phyloP scores from a whole-genome alignment of 2,329 filamentous ascomycete genomes.

The Fusarium praegraminearum region DNA sequence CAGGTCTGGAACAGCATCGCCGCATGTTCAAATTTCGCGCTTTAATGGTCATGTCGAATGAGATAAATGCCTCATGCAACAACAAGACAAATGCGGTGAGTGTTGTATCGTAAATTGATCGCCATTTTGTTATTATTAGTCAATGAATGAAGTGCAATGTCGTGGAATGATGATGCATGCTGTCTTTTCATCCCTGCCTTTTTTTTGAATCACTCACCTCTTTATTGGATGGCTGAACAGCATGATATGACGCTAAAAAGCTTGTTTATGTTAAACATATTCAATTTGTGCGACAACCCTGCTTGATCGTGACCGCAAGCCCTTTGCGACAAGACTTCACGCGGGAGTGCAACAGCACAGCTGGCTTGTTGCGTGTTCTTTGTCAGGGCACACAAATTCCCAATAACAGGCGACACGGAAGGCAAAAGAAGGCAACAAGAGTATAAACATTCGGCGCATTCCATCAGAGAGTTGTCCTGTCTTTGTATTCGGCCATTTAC shows the following conservation, averaged over 20 bases:
- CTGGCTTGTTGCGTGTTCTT: not conserved
- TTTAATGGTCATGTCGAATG: not conserved
- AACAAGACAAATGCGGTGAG: not conserved
- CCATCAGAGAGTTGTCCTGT: accelerated
- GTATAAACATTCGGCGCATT: not conserved
- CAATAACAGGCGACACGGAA: not conserved
- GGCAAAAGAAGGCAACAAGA: not conserved
- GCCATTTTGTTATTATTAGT: not conserved
- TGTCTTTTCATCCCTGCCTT: not conserved
- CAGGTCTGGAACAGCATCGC: slow-evolving; percentile 22
- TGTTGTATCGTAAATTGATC: not conserved
- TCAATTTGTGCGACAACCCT: not conserved
- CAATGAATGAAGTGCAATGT: not conserved
- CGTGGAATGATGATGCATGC: not conserved
- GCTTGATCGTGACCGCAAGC: accelerated
- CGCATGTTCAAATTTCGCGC: slow-evolving; percentile 1
- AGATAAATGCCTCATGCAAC: slow-evolving; percentile 22
- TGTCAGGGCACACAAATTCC: not conserved
- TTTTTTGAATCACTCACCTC: not conserved
- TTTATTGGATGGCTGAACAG: not conserved
- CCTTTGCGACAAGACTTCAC: not conserved
- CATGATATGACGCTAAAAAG: slow-evolving; percentile 28
- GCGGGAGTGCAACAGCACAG: not conserved
- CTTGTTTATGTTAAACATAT: slow-evolving; percentile 22
- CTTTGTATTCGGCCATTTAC: accelerated